A percentile compares a stretch with the other conserved stretches of the same genome.
Conservation (phyloP, 306 rosid species). For the Dryas drummondii region DNA sequence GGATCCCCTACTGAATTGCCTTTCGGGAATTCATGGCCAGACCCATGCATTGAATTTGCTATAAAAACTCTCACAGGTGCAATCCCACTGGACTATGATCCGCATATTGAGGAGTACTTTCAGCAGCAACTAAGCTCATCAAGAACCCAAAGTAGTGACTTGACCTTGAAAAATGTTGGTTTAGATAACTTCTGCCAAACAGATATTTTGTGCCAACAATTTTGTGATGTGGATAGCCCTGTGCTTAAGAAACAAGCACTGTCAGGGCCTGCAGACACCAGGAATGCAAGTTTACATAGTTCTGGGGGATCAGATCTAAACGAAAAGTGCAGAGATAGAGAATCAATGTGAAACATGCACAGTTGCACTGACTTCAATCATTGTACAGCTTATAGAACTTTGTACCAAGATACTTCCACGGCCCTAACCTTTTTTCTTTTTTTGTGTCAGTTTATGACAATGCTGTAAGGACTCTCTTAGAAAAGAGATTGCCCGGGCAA, state of each 20-base stretch:
- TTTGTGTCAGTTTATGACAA: slow-evolving; percentile 2
- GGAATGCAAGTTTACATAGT: slow-evolving; percentile 32
- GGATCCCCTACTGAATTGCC: slow-evolving; percentile 38
- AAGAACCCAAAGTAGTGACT: slow-evolving; percentile 27
- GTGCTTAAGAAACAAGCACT: slow-evolving; percentile 31
- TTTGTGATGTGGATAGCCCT: slow-evolving; percentile 30
- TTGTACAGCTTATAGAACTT: slow-evolving; percentile 31
- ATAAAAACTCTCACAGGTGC: slow-evolving; percentile 65
- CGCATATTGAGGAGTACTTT: slow-evolving; percentile 42
- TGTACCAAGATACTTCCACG: slow-evolving; percentile 21
- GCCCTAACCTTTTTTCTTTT: slow-evolving; percentile 14
- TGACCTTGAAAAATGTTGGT: slow-evolving; percentile 32
- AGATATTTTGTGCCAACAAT: slow-evolving; percentile 31
- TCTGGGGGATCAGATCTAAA: slow-evolving; percentile 36
- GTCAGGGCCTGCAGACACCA: slow-evolving; percentile 32
- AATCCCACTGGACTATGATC: slow-evolving; percentile 51
- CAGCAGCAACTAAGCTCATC: slow-evolving; percentile 52
- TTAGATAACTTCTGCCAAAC: slow-evolving; percentile 27
- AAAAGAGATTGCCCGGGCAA: slow-evolving; percentile 24
- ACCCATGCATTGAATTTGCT: slow-evolving; percentile 85
- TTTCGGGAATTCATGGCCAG: slow-evolving; percentile 49
- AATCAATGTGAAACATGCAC: slow-evolving; percentile 38
- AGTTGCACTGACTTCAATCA: slow-evolving; percentile 23
- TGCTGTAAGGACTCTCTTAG: slow-evolving; percentile 21
- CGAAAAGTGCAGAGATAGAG: slow-evolving; percentile 36